Percentiles rank a stretch among this genome's conserved stretches.
Conservation (phyloP, 2,329 filamentous ascomycete species). For the Colletotrichum sublineola region DNA sequence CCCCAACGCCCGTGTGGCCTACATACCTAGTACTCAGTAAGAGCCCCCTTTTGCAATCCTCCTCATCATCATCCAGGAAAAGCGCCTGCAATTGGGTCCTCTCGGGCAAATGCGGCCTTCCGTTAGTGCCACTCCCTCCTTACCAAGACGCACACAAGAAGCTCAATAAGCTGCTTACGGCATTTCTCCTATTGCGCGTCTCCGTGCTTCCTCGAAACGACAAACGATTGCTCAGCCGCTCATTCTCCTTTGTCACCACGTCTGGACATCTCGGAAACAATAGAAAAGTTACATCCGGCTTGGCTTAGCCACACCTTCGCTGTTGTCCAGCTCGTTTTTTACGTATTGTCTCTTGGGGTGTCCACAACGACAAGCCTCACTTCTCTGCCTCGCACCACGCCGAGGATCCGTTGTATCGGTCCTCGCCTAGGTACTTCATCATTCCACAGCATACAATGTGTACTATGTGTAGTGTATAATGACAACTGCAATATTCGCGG, state of each 20-base stretch:
- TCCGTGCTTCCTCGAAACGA: constrained; percentile 5
- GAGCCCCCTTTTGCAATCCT: not conserved
- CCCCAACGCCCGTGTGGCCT: constrained; percentile 13
- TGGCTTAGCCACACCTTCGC: constrained; percentile 31
- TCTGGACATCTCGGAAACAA: constrained; percentile 10
- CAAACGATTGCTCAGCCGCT: constrained; percentile 18
- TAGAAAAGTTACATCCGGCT: constrained; percentile 5
- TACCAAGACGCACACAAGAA: not conserved
- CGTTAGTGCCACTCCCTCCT: constrained; percentile 5
- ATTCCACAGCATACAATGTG: not conserved
- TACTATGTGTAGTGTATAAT: not conserved
- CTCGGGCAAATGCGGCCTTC: constrained; percentile 31
- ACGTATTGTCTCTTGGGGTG: constrained; percentile 15
- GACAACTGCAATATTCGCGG: not conserved
- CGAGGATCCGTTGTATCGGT: constrained; percentile 9
- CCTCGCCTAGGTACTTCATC: constrained; percentile 7
- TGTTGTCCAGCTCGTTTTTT: constrained; percentile 9
- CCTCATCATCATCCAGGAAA: not conserved
- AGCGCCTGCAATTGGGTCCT: not conserved
- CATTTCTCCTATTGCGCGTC: not conserved
- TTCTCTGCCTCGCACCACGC: constrained; percentile 1
- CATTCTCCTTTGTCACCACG: constrained; percentile 26
- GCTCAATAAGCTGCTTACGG: constrained; percentile 8
- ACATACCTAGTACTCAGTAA: not conserved
- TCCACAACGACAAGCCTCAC: constrained; percentile 16